Conservation (phyloP, 495 filamentous ascomycete genomes). For the Hypomontagnella submonticulosa region DNA sequence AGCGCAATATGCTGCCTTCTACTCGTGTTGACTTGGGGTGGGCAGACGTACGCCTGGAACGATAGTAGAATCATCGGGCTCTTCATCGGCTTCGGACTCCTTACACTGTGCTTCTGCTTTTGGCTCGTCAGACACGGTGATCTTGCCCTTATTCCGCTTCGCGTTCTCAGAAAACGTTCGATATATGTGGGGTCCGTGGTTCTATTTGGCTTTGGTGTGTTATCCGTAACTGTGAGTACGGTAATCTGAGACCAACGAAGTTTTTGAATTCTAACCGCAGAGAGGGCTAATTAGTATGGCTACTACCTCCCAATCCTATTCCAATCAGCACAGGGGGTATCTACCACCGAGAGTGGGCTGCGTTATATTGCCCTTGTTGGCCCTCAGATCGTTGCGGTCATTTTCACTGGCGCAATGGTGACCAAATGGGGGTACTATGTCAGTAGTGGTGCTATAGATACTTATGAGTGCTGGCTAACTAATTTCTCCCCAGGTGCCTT, state of each 20-base stretch:
- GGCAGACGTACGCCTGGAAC: neutral
- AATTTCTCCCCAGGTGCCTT: neutral
- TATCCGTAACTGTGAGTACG: neutral
- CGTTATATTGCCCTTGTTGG: neutral
- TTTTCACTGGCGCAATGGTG: neutral
- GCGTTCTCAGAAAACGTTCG: neutral
- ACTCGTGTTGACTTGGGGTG: neutral
- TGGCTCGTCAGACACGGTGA: neutral
- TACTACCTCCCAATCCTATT: conserved; percentile 1
- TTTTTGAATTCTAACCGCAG: too few relatives aligned
- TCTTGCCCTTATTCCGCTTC: neutral
- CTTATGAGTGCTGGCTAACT: neutral
- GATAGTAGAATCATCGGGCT: neutral
- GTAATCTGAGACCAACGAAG: too few relatives aligned
- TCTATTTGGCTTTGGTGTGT: neutral
- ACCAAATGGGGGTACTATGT: conserved; percentile 1
- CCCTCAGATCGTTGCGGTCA: neutral
- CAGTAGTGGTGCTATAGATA: neutral
- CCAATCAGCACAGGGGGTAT: neutral
- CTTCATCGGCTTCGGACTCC: neutral
- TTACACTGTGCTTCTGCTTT: neutral
- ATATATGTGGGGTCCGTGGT: neutral
- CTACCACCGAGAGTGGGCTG: conserved; percentile 1
- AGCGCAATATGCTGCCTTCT: neutral
- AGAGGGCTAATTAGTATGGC: neutral